A percentile compares a stretch with the other conserved stretches of the same genome.
These are phyloP conservation scores for Colletotrichum scovillei DNA, from an alignment of 2,329 filamentous ascomycete genomes.

Conservation along the genomic window DNA sequence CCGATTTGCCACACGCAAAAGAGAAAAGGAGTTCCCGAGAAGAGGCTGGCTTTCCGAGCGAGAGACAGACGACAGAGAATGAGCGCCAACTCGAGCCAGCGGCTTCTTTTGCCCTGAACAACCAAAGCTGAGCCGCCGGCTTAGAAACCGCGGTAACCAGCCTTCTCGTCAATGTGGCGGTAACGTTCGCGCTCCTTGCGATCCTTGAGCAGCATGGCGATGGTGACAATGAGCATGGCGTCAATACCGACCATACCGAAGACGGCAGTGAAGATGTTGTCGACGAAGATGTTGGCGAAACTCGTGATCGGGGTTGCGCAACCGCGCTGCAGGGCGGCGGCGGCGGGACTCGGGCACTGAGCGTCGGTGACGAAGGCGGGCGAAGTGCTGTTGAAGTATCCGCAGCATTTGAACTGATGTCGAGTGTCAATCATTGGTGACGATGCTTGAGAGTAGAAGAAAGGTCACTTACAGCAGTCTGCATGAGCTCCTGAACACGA, in stretches of 20 bases:
- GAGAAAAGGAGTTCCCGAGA: neutral
- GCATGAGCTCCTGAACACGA: slow-evolving; percentile 74
- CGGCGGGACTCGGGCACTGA: slow-evolving; percentile 76
- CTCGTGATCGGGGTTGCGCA: slow-evolving; percentile 75
- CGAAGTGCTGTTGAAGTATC: slow-evolving; percentile 78
- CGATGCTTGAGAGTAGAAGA: neutral
- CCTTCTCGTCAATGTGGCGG: slow-evolving; percentile 85
- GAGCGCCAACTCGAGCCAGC: neutral
- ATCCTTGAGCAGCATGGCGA: slow-evolving; percentile 82
- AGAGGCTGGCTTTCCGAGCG: slow-evolving; percentile 7
- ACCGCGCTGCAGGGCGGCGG: slow-evolving; percentile 76
- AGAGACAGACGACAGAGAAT: slow-evolving; percentile 7
- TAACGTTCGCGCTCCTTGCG: slow-evolving; percentile 84
- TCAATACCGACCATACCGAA: slow-evolving; percentile 84
- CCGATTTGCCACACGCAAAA: neutral
- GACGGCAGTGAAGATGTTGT: slow-evolving; percentile 81
- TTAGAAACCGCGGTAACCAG: slow-evolving; percentile 62
- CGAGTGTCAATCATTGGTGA: slow-evolving; percentile 37
- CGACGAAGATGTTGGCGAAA: slow-evolving; percentile 78
- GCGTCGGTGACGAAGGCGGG: slow-evolving; percentile 78
- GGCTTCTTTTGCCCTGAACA: neutral
- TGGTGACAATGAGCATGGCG: slow-evolving; percentile 74
- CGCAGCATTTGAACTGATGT: slow-evolving; percentile 80
- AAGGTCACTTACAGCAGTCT: slow-evolving; percentile 68
- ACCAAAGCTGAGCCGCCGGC: neutral